Percentiles rank a stretch among this genome's conserved stretches.
Conservation (phyloP, 208 protist genomes). For the Paratrypanosoma confusum region DNA sequence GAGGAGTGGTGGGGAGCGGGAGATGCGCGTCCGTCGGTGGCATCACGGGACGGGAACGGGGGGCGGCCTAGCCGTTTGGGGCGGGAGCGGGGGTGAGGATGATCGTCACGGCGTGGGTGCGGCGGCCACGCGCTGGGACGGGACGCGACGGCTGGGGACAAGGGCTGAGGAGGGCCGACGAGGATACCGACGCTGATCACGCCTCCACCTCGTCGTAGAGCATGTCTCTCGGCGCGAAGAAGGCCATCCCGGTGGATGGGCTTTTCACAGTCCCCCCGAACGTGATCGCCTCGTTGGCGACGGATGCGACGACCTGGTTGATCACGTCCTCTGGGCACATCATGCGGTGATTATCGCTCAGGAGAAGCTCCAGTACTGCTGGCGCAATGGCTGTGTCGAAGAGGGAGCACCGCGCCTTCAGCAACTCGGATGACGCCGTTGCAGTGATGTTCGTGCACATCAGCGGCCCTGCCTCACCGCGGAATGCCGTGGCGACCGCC, state of each 20-base stretch:
- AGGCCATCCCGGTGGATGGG: conserved; percentile 18
- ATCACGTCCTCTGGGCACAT: conserved; percentile 36
- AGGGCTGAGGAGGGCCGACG: too few relatives aligned
- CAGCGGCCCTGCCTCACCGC: conserved; percentile 6
- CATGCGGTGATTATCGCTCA: conserved; percentile 13
- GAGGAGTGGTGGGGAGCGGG: too few relatives aligned
- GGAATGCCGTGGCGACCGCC: conserved; percentile 6
- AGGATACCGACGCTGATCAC: too few relatives aligned
- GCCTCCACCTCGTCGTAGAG: too few relatives aligned
- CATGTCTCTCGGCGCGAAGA: conserved; percentile 26
- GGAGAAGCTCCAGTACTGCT: conserved; percentile 22
- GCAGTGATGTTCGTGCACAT: conserved; percentile 17
- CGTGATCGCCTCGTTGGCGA: conserved; percentile 8
- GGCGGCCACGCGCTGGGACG: too few relatives aligned
- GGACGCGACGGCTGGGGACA: too few relatives aligned
- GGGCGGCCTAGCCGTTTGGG: too few relatives aligned
- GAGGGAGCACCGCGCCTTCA: conserved; percentile 21
- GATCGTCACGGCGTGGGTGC: too few relatives aligned
- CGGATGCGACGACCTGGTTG: conserved; percentile 16
- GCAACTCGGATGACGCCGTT: conserved; percentile 9
- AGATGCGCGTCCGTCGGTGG: too few relatives aligned
- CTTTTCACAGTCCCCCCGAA: conserved; percentile 21
- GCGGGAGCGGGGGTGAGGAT: too few relatives aligned
- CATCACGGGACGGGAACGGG: too few relatives aligned
- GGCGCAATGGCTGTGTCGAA: conserved; percentile 30